These are phyloP conservation scores for Citrus glauca DNA, from an alignment of 345 rosid species.

Conservation along the genomic window DNA sequence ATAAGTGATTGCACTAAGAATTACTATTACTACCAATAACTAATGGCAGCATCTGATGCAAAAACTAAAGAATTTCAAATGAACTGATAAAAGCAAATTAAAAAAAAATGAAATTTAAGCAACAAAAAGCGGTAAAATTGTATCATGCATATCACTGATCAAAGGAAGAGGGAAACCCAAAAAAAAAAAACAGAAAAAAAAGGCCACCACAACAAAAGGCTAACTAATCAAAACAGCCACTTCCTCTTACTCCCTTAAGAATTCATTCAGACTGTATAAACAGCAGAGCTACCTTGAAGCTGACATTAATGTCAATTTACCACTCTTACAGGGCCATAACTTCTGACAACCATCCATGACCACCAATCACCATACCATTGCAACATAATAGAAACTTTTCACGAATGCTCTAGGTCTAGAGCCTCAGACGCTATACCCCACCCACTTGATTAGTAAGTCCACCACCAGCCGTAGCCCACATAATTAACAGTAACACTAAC, in stretches of 20 bases:
- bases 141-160: background rate
- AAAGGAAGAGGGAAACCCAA: background rate
- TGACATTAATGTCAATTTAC: background rate
- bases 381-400: background rate
- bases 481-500: background rate
- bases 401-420: background rate
- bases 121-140: background rate
- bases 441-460: background rate
- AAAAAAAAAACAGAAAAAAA: background rate
- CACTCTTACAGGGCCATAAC: background rate
- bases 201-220: background rate
- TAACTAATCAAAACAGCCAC: background rate
- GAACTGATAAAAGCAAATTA: background rate
- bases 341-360: background rate
- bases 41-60: background rate
- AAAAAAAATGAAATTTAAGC: background rate
- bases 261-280: background rate
- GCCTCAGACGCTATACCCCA: background rate
- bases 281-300: background rate
- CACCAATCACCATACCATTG: background rate
- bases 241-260: background rate
- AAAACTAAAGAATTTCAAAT: background rate
- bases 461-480: background rate
- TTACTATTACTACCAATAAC: background rate
- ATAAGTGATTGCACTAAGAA: constrained; percentile 1